Conservation (phyloP, 352 stramenopile species). For the Pythium sukuiense region DNA sequence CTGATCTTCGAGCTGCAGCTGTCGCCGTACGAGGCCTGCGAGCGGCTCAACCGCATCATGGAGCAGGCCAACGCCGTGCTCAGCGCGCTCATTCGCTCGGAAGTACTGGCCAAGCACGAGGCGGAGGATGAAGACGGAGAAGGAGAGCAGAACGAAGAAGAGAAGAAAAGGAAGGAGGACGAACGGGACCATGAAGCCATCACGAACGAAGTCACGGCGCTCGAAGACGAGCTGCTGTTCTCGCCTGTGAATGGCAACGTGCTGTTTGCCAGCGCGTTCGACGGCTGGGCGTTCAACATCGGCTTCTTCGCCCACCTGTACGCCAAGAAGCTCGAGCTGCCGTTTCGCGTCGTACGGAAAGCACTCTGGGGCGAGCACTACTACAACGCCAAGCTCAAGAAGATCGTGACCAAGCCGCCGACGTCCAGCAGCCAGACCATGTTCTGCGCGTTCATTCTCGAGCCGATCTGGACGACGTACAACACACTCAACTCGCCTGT, state of each 20-base stretch:
- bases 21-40: slow-evolving; percentile 90
- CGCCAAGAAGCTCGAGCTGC: slow-evolving; percentile 69
- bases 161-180: slow-evolving; percentile 8
- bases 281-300: slow-evolving; percentile 93
- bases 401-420: slow-evolving; percentile 80
- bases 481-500: slow-evolving; percentile 50
- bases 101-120: slow-evolving; percentile 76
- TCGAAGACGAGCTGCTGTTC: slow-evolving; percentile 84
- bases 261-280: slow-evolving; percentile 90
- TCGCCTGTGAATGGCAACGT: slow-evolving; percentile 90
- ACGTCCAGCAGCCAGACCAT: slow-evolving; percentile 79
- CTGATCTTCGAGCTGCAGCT: slow-evolving; percentile 94
- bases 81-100: slow-evolving; percentile 78
- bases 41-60: slow-evolving; percentile 91
- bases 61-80: slow-evolving; percentile 89
- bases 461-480: slow-evolving; percentile 91
- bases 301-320: slow-evolving; percentile 77
- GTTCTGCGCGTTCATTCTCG: slow-evolving; percentile 92
- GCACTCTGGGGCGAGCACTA: slow-evolving; percentile 93
- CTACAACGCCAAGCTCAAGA: slow-evolving; percentile 90
- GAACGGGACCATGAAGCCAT: slow-evolving; percentile 37
- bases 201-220: slow-evolving; percentile 58
- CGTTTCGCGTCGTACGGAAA: slow-evolving; percentile 59
- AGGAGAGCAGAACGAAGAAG: slow-evolving; percentile 31
- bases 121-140: slow-evolving; percentile 24